A percentile compares a stretch with the other conserved stretches of the same genome.
Conservation (phyloP, 192 early-diverging fungal genomes). For the Backusella psychrophila region DNA sequence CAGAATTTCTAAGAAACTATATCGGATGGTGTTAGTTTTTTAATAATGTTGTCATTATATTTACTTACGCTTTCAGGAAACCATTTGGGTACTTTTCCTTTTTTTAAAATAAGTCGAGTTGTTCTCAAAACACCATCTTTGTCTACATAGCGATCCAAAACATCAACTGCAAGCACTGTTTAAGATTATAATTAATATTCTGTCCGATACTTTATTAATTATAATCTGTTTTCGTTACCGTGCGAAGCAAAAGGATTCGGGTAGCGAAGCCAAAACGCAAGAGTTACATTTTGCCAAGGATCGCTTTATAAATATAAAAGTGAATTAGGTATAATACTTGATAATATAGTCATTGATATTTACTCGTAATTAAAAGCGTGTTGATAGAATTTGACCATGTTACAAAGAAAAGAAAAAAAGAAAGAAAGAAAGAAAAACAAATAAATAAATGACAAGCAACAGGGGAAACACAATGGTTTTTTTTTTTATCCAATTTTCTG, state of each 20-base stretch:
- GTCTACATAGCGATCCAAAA: constrained; percentile 85
- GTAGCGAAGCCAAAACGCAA: constrained; percentile 92
- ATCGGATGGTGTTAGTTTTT: neutral
- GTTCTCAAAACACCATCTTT: constrained; percentile 79
- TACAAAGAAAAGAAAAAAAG: constrained; percentile 7
- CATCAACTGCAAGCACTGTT: constrained; percentile 83
- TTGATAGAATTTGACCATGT: constrained; percentile 83
- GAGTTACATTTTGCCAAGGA: constrained; percentile 82
- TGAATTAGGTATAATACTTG: neutral
- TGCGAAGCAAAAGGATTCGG: constrained; percentile 98
- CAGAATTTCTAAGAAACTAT: constrained; percentile 76
- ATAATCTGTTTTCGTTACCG: constrained; percentile 24
- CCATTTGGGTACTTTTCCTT: constrained; percentile 87
- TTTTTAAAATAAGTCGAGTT: constrained; percentile 88
- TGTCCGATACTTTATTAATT: neutral
- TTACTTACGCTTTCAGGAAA: constrained; percentile 54
- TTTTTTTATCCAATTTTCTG: neutral
- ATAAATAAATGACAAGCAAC: constrained; percentile 12
- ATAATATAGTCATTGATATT: constrained; percentile 24
- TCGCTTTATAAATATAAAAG: constrained; percentile 21
- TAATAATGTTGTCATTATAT: neutral
- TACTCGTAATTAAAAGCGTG: constrained; percentile 74
- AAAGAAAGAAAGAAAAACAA: neutral
- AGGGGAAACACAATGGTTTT: neutral
- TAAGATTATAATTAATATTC: neutral